Evolutionary conservation across 2,329 filamentous ascomycete genomes (phyloP).

Genomic region (Cercospora sp.): DNA sequence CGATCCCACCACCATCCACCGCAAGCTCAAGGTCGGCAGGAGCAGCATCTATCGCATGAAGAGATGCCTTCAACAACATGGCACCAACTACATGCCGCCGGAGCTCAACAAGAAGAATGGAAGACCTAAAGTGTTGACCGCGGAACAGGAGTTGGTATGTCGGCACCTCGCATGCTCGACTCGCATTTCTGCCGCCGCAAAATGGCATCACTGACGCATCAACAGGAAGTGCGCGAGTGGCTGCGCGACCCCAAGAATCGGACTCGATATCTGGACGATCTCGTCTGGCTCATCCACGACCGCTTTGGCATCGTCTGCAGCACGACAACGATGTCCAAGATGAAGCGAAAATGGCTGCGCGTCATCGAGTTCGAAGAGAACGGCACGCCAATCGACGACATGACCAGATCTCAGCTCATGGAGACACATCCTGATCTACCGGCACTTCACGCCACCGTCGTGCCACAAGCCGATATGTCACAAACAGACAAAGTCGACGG

Average conservation of each 20-base stretch:
- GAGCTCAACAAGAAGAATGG: conserved; percentile 42
- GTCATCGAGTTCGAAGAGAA: conserved; percentile 39
- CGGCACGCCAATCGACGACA: conserved; percentile 35
- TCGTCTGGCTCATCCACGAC: conserved; percentile 40
- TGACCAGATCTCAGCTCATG: conserved; percentile 27
- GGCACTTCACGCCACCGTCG: conserved; percentile 20
- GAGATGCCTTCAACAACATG: conserved; percentile 38
- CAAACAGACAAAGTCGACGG: neutral
- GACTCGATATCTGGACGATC: conserved; percentile 37
- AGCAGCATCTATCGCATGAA: conserved; percentile 41
- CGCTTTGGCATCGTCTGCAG: conserved; percentile 39
- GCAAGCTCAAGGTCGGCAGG: conserved; percentile 37
- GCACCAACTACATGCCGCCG: conserved; percentile 38
- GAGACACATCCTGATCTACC: conserved; percentile 36
- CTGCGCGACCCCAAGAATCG: conserved; percentile 37
- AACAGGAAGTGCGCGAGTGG: conserved; percentile 38
- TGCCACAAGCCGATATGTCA: conserved; percentile 8
- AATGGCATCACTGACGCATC: neutral
- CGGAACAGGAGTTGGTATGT: conserved; percentile 38
- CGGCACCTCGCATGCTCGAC: neutral
- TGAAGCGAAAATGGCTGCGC: conserved; percentile 39
- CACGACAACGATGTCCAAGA: conserved; percentile 41
- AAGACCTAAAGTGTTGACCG: conserved; percentile 36
- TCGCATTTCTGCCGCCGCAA: neutral
- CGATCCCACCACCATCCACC: conserved; percentile 40